Percentiles rank a stretch among this genome's conserved stretches.
Evolutionary conservation across 73 alveolate species (phyloP).

Genomic region (Tetrahymena thermophila): DNA sequence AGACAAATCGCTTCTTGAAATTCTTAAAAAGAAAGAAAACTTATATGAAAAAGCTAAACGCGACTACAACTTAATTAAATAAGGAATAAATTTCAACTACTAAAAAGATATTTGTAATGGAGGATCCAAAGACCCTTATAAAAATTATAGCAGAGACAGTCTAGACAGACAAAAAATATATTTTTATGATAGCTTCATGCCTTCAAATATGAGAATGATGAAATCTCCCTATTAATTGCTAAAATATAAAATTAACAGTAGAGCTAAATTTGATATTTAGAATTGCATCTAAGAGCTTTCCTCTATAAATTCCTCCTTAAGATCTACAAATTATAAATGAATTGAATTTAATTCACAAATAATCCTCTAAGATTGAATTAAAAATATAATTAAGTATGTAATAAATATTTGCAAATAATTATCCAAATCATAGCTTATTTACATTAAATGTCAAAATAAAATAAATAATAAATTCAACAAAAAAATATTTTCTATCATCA

Average conservation of each 20-base stretch:
- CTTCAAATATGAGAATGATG: neutral
- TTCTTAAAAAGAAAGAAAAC: neutral
- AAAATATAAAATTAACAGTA: neutral
- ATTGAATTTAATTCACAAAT: no score
- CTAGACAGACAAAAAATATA: neutral
- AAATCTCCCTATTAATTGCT: neutral
- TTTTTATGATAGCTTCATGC: neutral
- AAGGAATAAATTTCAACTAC: neutral
- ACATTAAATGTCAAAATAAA: no score
- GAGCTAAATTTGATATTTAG: neutral
- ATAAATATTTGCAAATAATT: no score
- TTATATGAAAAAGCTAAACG: neutral
- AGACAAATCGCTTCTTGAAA: neutral
- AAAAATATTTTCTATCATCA: no score
- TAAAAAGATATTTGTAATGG: neutral
- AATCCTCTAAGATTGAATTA: no score
- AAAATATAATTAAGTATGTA: no score
- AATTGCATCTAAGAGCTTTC: neutral
- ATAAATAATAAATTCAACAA: no score
- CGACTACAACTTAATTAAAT: neutral
- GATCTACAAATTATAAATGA: neutral
- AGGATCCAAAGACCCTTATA: neutral
- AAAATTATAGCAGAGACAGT: neutral
- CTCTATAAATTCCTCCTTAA: neutral
- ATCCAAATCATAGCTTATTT: no score